Evolutionary conservation across 768 basidiomycete species (phyloP).

Genomic region (Cubamyces sp.): DNA sequence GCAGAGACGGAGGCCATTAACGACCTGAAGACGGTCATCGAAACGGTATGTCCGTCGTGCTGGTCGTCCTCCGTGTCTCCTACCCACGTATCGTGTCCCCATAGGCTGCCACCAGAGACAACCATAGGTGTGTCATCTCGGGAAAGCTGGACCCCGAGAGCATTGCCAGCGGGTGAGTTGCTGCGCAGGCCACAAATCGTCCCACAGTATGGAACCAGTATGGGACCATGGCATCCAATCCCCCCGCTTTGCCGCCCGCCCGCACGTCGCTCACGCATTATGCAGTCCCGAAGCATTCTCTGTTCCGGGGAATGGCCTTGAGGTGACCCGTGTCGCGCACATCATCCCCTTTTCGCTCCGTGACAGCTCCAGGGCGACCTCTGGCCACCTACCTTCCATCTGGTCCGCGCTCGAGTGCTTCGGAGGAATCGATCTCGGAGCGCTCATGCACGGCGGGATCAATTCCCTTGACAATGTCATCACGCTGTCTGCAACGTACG

Average conservation of each 20-base stretch:
- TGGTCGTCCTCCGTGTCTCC: not conserved
- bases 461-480: slow-evolving; percentile 24
- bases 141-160: slow-evolving; percentile 19
- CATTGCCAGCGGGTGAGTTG: slow-evolving; percentile 17
- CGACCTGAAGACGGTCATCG: slow-evolving; percentile 16
- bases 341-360: slow-evolving; percentile 25
- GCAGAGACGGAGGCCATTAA: slow-evolving; percentile 13
- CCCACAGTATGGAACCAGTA: not conserved
- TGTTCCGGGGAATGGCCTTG: slow-evolving; percentile 4
- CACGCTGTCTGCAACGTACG: slow-evolving; percentile 24
- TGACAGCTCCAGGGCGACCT: slow-evolving; percentile 11
- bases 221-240: not conserved
- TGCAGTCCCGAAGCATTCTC: slow-evolving; percentile 3
- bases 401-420: slow-evolving; percentile 24
- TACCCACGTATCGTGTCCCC: not conserved
- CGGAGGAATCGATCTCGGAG: slow-evolving; percentile 15
- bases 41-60: slow-evolving; percentile 1
- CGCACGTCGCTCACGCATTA: not conserved
- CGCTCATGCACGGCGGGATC: slow-evolving; percentile 24
- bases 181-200: not conserved
- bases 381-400: slow-evolving; percentile 18
- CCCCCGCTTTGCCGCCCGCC: too few relatives aligned
- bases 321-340: slow-evolving; percentile 21
- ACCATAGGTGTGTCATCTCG: slow-evolving; percentile 19
- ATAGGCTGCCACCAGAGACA: slow-evolving; percentile 12